Evolutionary conservation across 257 asterid genomes (phyloP), one percentile per base, ranked within the genome.

Genomic region (Craterostigma plantagineum): DNA sequence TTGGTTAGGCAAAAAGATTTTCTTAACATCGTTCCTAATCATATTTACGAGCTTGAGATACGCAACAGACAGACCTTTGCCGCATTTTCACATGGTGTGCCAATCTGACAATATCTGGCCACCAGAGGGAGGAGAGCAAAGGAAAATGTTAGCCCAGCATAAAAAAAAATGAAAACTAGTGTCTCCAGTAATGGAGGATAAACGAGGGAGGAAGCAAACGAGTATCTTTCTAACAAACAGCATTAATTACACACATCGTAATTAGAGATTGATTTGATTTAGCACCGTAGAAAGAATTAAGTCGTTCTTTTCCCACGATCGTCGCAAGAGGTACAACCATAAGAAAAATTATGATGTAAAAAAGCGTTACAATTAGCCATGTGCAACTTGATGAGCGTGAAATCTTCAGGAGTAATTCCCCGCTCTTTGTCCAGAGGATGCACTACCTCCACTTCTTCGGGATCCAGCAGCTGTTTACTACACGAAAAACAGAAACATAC

Each of bases 31-130:
- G n/a, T n/a, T n/a, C n/a, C n/a, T n/a, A n/a, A n/a, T n/a, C n/a
- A n/a, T n/a, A n/a, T n/a, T n/a, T n/a, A n/a, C n/a, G n/a, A n/a
- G n/a, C n/a, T n/a, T n/a, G n/a, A n/a, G n/a, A n/a, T n/a, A n/a
- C n/a, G n/a, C n/a, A n/a, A n/a, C n/a, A n/a, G n/a, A 11, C 71
- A 51, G 14, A 87, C 98, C 95, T 79, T 70, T 87, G 98, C 59
- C 95, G 74, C 57, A 87, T 90, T 70, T 87, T 82, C 50, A 79
- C 87, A 61, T 57, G 50, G 58, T 75, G 85, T 50, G 93, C 98
- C 79, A 87, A 67, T 64, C 67, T 82, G 50, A 87, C 80, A 45
- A 87, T 75, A 70, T 79, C 95, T 82, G 81, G 8, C 35, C n/a
- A n/a, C n/a, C n/a, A n/a, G n/a, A n/a, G n/a, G n/a, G n/a, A n/a